A percentile compares a stretch with the other conserved stretches of the same genome.
These are phyloP conservation scores for Calocybe cyanea DNA, from an alignment of 768 basidiomycete genomes.

Conservation along the genomic window DNA sequence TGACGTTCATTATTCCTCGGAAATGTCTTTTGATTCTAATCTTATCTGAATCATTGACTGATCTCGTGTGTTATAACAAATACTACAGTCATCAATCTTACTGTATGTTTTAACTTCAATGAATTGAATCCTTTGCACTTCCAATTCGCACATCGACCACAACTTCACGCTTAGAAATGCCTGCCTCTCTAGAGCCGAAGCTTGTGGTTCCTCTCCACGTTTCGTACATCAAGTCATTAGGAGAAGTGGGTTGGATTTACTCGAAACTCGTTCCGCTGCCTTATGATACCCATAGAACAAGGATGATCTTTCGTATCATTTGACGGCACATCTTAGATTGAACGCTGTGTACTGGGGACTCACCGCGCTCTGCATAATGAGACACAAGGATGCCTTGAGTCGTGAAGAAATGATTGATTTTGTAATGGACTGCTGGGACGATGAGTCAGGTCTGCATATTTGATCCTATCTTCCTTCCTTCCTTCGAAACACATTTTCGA, in stretches of 20 bases:
- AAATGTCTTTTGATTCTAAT: no score
- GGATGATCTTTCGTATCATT: constrained; percentile 83
- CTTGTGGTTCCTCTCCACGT: constrained; percentile 61
- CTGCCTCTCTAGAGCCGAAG: not conserved
- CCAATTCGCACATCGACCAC: constrained; percentile 8
- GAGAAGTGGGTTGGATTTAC: constrained; percentile 42
- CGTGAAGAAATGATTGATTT: constrained; percentile 83
- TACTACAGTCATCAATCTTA: no score
- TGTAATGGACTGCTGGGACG: constrained; percentile 95
- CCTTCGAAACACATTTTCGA: not conserved
- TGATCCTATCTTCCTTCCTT: constrained; percentile 1
- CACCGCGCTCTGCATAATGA: constrained; percentile 82
- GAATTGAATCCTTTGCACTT: not conserved
- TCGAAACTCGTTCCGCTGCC: not conserved
- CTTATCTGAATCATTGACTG: no score
- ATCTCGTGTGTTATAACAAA: no score
- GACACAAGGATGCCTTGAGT: constrained; percentile 71
- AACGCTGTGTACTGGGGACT: constrained; percentile 98
- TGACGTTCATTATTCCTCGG: no score
- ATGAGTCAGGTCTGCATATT: constrained; percentile 62
- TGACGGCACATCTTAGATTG: constrained; percentile 89
- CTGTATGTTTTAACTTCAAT: no score
- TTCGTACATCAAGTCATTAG: constrained; percentile 71
- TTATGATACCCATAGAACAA: constrained; percentile 48
- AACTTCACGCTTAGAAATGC: not conserved